Conservation (phyloP, 805 yeast genomes). For the Helenozyma baotianmanensis region DNA sequence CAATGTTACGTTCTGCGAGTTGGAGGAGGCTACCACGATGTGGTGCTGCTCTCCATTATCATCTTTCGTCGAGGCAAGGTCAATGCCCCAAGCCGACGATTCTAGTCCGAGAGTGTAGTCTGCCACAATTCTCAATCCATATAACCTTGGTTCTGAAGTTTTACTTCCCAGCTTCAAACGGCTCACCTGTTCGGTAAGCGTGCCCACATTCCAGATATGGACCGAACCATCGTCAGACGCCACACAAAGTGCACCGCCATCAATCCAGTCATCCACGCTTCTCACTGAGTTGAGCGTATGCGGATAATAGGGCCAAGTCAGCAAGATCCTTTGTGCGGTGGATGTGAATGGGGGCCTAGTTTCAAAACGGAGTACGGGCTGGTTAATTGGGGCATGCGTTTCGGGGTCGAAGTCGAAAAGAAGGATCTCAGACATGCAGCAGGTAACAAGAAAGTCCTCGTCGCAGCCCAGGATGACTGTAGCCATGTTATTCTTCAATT, state of each 20-base stretch:
- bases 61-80: constrained; percentile 26
- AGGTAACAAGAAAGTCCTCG: constrained; percentile 26
- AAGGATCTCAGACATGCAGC: constrained; percentile 30
- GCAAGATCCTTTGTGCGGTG: constrained; percentile 34
- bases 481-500: constrained; percentile 40
- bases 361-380: constrained; percentile 32
- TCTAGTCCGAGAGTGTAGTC: constrained; percentile 21
- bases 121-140: constrained; percentile 19
- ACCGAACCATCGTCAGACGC: constrained; percentile 56
- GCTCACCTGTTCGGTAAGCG: constrained; percentile 18
- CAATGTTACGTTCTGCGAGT: constrained; percentile 43
- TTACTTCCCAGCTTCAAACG: not conserved
- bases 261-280: constrained; percentile 27
- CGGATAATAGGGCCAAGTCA: constrained; percentile 52
- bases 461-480: constrained; percentile 15
- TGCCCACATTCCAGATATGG: constrained; percentile 29
- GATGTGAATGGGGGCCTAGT: constrained; percentile 40
- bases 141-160: constrained; percentile 10
- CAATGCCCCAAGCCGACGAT: constrained; percentile 63
- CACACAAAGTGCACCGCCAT: constrained; percentile 40
- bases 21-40: constrained; percentile 50
- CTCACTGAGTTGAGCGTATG: constrained; percentile 53
- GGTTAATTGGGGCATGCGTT: constrained; percentile 22
- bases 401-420: constrained; percentile 27
- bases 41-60: constrained; percentile 18